Percentiles rank a stretch among this genome's conserved stretches.
Evolutionary conservation across 768 basidiomycete genomes (phyloP).

Genomic region (Wakefieldia striispora): DNA sequence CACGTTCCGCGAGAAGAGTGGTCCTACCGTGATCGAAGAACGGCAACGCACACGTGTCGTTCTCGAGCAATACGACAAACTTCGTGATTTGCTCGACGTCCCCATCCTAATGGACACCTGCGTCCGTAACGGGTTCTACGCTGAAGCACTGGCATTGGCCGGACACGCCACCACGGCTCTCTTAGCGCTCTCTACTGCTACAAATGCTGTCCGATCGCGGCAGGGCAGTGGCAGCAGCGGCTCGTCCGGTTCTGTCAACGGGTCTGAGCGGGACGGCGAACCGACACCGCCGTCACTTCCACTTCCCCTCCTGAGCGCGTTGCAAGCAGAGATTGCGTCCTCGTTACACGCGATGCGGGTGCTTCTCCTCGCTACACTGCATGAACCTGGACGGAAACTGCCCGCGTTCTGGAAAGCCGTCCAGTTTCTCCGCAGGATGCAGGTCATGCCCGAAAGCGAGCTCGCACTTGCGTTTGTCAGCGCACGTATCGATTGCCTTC

Average conservation of each 20-base stretch:
- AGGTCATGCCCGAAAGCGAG: conserved; percentile 65
- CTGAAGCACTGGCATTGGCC: conserved; percentile 85
- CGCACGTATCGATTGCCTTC: conserved; percentile 65
- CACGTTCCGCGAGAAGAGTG: conserved; percentile 71
- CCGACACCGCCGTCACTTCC: neutral
- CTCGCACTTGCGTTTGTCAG: conserved; percentile 85
- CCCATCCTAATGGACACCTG: conserved; percentile 91
- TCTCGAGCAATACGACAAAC: conserved; percentile 92
- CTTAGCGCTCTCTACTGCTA: conserved; percentile 28
- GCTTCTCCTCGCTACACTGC: conserved; percentile 73
- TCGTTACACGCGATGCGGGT: conserved; percentile 67
- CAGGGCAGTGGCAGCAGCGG: conserved; percentile 11
- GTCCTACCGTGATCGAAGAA: conserved; percentile 63
- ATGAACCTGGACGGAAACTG: conserved; percentile 80
- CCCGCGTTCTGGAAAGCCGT: conserved; percentile 90
- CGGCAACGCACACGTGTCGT: conserved; percentile 77
- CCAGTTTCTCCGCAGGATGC: conserved; percentile 83
- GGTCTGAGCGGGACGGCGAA: neutral
- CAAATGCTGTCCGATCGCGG: conserved; percentile 33
- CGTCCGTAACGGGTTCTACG: conserved; percentile 88
- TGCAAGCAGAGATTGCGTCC: conserved; percentile 65
- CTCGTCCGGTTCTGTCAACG: conserved; percentile 45
- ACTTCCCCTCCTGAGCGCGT: conserved; percentile 39
- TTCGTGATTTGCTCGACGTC: conserved; percentile 87
- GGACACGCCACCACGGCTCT: conserved; percentile 61